Base-by-base conservation (phyloP, 2,329 filamentous ascomycete species). In the Ophiostoma quercus region DNA sequence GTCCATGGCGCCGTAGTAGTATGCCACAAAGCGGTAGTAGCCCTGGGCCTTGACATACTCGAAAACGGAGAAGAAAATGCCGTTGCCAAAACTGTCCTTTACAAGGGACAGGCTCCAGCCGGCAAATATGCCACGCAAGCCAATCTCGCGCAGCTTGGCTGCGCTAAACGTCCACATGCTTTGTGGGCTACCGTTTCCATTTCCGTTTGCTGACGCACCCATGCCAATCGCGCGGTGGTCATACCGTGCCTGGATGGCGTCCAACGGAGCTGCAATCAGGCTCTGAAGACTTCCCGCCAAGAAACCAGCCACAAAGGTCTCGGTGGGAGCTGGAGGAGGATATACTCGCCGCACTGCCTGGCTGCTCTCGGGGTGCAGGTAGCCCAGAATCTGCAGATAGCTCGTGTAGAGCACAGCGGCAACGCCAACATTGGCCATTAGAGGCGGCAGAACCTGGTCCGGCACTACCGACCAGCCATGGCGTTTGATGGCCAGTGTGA, bases 31-130 rank as follows among this genome's bases (percentile, higher is more conserved):
- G 63, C 81, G 81, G 78, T 92, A 92, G 79, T 91, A 90, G 14
- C 84, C 83, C 76, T 93, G 90, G 12, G 87, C 88, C 77, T 93
- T 93, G 75, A 92, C 81, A 66, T 87, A 91, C 79, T 94, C 91
- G 73, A 94, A 93, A 0, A 85, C 86, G 74, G 85, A 86, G 78
- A 94, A 94, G 82, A 92, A 92, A 22, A 91, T 78, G 47, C 88
- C 90, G 68, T 85, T 87, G 14, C 90, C 90, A 6, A 91, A 78
- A 37, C 87, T 86, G 75, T 92, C 90, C 74, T 92, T 92, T 62
- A 88, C 75, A 57, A 92, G 84, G 0, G 86, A 89, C 1, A 94
- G 78, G 0, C 85, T 83, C 85, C 88, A 93, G 57, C 90, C 90
- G 1, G 90, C 90, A 75, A 92, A 92, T 41, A 92, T 85, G 29